A percentile compares a stretch with the other conserved stretches of the same genome.
Evolutionary conservation across 2,329 filamentous ascomycete species (phyloP).

Genomic region (Cladosporium colombiae): DNA sequence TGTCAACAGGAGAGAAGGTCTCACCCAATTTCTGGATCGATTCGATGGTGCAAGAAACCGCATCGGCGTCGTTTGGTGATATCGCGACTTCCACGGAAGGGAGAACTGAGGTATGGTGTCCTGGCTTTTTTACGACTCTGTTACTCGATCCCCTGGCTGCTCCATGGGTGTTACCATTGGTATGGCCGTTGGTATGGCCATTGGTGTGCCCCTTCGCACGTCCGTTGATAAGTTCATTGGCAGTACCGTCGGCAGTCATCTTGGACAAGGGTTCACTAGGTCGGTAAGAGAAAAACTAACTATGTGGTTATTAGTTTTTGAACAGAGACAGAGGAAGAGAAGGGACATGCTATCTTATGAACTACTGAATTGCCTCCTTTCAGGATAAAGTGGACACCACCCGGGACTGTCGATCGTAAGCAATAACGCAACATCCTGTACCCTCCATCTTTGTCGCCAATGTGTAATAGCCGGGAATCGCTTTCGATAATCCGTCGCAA

Average conservation of each 20-base stretch:
- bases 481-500: not conserved
- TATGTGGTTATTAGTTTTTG: not conserved
- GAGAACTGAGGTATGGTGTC: not conserved
- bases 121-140: not conserved
- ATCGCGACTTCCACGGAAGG: not conserved
- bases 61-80: slow-evolving; percentile 1
- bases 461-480: not conserved
- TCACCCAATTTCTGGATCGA: slow-evolving; percentile 2
- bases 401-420: not conserved
- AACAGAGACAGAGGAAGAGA: not conserved
- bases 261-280: not conserved
- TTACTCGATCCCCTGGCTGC: not conserved
- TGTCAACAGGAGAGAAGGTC: not conserved
- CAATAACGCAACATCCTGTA: not conserved
- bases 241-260: not conserved
- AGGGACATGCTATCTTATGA: not conserved
- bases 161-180: not conserved
- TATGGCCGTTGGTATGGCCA: not conserved
- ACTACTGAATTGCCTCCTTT: not conserved
- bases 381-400: not conserved
- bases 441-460: not conserved
- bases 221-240: not conserved
- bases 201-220: not conserved
- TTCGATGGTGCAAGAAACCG: not conserved
- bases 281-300: not conserved